Base-by-base conservation (phyloP, 352 stramenopile genomes). In the Globisporangium megalacanthum region DNA sequence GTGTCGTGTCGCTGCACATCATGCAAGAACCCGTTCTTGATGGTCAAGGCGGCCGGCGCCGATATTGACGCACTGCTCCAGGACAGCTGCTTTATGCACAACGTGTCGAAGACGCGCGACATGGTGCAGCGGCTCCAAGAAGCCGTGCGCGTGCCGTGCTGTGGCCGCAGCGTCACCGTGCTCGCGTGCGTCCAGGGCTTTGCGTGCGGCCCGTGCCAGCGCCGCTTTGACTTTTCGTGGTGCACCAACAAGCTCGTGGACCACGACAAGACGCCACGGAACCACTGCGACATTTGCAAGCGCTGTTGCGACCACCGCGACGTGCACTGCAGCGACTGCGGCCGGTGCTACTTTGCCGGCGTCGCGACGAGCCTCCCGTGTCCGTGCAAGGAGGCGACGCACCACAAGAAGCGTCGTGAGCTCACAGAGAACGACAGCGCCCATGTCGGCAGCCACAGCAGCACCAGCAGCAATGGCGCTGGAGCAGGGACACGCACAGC, bases 51-150 rank as follows among this genome's bases (percentile, higher is more conserved):
- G 0, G 79, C 80, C 1, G 83, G 83, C 19, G 81, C 81, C 19
- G 74, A 91, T 55, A 89, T 93, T 52, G 77, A 89, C 35, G 78
- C 78, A 15, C 53, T 93, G 49, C 65, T 89, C 1, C 61, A 88
- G 54, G 83, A 93, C 60, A 70, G 73, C 58, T 93, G 83, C 63
- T 93, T 93, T 61, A 93, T 93, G 83, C 83, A 93, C 69, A 93
- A 93, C 54, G 76, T 92, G 49, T 87, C 75, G 52, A 91, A 91
- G 73, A 92, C 79, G 36, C 75, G 83, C 53, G 80, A 92, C 73
- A 93, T 93, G 83, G 78, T 88, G 49, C 59, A 68, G 56, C 75
- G 83, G 15, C 69, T 93, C 46, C 75, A 91, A 52, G 83, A 93
- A 56, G 55, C 63, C 15, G 77, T 93, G 47, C 49, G 58, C 7